These are phyloP conservation scores for Irpex lacteus DNA, from an alignment of 1,284 basidiomycete genomes.

Conservation along the genomic window DNA sequence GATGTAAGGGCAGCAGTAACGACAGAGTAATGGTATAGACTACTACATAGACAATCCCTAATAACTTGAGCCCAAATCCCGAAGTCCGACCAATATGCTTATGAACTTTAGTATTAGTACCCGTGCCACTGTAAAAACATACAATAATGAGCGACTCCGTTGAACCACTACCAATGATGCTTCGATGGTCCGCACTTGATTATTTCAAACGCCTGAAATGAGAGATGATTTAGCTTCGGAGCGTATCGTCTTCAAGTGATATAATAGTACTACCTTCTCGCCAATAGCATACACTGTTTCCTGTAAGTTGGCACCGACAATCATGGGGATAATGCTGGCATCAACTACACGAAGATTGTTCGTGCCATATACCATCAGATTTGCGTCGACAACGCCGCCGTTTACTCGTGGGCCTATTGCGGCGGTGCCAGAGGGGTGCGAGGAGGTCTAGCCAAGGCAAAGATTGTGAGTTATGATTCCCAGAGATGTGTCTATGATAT, in stretches of 20 bases:
- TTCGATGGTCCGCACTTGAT: not conserved
- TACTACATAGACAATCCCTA: too few species aligned
- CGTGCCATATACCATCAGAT: slow-evolving; percentile 39
- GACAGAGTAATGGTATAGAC: too few species aligned
- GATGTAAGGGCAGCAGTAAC: too few species aligned
- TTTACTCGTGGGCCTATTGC: slow-evolving; percentile 46
- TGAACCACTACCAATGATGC: not conserved
- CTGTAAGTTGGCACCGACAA: not conserved
- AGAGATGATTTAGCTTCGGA: not conserved
- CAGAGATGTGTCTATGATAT: not conserved
- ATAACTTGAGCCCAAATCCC: too few species aligned
- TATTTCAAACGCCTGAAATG: not conserved
- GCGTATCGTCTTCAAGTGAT: not conserved
- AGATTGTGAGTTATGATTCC: not conserved
- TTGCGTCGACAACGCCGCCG: slow-evolving; percentile 51
- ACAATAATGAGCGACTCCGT: not conserved
- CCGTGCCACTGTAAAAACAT: not conserved
- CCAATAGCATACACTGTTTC: slow-evolving; percentile 9
- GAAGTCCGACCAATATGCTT: too few species aligned
- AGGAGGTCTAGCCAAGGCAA: not conserved
- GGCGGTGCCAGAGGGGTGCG: slow-evolving; percentile 28
- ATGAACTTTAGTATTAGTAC: too few species aligned
- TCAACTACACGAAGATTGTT: slow-evolving; percentile 22
- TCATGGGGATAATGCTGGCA: not conserved
- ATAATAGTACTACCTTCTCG: slow-evolving; percentile 3